Evolutionary conservation across 345 rosid species (phyloP).

Genomic region (Salix arbutifolia): DNA sequence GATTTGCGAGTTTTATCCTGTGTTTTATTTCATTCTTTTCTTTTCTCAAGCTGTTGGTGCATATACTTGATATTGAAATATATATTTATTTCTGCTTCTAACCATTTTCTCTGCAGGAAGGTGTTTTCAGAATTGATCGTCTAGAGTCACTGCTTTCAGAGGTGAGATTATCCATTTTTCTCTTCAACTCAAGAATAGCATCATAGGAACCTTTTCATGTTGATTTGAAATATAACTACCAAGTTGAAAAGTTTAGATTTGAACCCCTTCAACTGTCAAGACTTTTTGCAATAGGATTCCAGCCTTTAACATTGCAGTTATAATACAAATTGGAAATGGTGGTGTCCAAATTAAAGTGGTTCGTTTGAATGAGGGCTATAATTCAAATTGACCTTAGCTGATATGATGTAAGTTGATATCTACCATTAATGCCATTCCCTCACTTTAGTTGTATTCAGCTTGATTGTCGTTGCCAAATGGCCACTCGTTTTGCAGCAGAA

Average conservation of each 20-base stretch:
- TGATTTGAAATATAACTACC: too few relatives aligned
- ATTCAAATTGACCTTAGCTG: too few relatives aligned
- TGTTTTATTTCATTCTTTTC: not conserved
- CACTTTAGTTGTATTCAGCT: not conserved
- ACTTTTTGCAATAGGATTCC: too few relatives aligned
- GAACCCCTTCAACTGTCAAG: too few relatives aligned
- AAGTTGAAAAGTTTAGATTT: too few relatives aligned
- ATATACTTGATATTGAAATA: not conserved
- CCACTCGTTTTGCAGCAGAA: not conserved
- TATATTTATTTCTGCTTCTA: slow-evolving; percentile 5
- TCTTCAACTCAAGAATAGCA: not conserved
- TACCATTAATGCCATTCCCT: not conserved
- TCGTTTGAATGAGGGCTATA: too few relatives aligned
- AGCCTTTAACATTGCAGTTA: too few relatives aligned
- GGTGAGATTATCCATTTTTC: slow-evolving; percentile 43
- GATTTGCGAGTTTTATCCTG: not conserved
- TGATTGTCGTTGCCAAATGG: not conserved
- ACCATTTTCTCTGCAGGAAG: slow-evolving; percentile 48
- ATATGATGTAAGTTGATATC: too few relatives aligned
- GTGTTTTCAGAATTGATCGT: slow-evolving; percentile 88
- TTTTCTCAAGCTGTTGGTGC: not conserved
- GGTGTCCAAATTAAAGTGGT: too few relatives aligned
- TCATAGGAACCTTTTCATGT: too few relatives aligned
- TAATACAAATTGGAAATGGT: too few relatives aligned
- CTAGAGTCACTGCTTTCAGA: slow-evolving; percentile 78